These are phyloP conservation scores for Nicotiana attenuata DNA, from an alignment of 257 asterid species.

Conservation along the genomic window DNA sequence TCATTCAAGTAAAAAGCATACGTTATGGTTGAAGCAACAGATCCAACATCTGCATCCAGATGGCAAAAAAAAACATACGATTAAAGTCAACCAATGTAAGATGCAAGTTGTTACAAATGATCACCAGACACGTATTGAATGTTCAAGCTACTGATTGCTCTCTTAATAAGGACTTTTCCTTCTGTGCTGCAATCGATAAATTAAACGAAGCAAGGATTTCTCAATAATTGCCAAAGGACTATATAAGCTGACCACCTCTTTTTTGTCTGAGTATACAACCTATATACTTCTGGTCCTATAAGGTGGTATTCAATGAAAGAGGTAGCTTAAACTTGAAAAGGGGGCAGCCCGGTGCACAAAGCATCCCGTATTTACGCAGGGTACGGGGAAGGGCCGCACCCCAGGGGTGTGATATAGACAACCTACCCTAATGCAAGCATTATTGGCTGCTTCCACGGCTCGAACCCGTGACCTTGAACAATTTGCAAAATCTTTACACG, in stretches of 20 bases:
- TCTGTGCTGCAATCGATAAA: neutral
- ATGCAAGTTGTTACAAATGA: neutral
- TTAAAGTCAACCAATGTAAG: slow-evolving; percentile 3
- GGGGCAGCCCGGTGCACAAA: neutral
- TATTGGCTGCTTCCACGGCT: too few relatives aligned
- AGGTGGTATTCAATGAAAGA: neutral
- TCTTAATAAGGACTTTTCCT: neutral
- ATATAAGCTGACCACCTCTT: neutral
- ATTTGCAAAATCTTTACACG: neutral
- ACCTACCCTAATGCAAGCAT: too few relatives aligned
- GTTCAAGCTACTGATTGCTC: neutral
- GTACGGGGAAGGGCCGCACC: too few relatives aligned
- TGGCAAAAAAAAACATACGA: slow-evolving; percentile 2
- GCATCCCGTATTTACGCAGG: too few relatives aligned
- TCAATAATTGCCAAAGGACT: neutral
- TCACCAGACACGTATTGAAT: neutral
- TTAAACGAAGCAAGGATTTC: neutral
- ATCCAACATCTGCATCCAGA: slow-evolving; percentile 61
- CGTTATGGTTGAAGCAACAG: slow-evolving; percentile 69
- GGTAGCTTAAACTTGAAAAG: too few relatives aligned
- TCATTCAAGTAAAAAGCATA: slow-evolving; percentile 62
- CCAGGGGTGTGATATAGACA: too few relatives aligned
- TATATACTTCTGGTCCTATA: neutral
- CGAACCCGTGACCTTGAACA: neutral
- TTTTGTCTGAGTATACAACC: neutral